Conservation (phyloP, 1,284 basidiomycete species). For the Sporisorium graminicola region DNA sequence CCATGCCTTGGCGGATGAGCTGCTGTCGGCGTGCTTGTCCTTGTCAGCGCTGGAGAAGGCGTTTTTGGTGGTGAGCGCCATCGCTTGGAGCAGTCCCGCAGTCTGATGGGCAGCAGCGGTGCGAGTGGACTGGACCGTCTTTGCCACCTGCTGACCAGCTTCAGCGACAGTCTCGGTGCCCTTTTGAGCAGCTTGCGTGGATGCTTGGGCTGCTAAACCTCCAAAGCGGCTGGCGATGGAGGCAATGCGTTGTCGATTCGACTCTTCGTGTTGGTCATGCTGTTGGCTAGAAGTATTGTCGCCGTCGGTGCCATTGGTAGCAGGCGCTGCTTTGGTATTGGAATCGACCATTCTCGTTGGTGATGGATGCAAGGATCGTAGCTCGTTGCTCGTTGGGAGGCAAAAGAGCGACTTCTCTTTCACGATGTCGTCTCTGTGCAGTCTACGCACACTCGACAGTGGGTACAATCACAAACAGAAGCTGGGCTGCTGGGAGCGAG, state of each 20-base stretch:
- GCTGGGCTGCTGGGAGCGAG: too few relatives aligned
- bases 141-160: constrained; percentile 26
- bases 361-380: neutral
- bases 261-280: constrained; percentile 16
- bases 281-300: constrained; percentile 3
- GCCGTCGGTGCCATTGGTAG: neutral
- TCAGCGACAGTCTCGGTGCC: constrained; percentile 19
- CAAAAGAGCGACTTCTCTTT: too few relatives aligned
- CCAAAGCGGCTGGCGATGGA: constrained; percentile 46
- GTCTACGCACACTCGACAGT: neutral
- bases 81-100: constrained; percentile 44
- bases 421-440: too few relatives aligned
- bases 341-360: constrained; percentile 25
- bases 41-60: constrained; percentile 19
- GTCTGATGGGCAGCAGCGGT: constrained; percentile 34
- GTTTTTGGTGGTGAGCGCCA: constrained; percentile 44
- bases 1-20: constrained; percentile 28
- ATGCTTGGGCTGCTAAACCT: constrained; percentile 30
- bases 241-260: constrained; percentile 37
- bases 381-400: too few relatives aligned
- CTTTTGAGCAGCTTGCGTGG: constrained; percentile 29
- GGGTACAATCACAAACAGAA: neutral
- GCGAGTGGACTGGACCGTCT: constrained; percentile 24
- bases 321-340: constrained; percentile 12
- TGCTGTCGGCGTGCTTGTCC: constrained; percentile 1